phyloP scores from a whole-genome alignment of 179 eudicot species.

The Spinacia oleracea region DNA sequence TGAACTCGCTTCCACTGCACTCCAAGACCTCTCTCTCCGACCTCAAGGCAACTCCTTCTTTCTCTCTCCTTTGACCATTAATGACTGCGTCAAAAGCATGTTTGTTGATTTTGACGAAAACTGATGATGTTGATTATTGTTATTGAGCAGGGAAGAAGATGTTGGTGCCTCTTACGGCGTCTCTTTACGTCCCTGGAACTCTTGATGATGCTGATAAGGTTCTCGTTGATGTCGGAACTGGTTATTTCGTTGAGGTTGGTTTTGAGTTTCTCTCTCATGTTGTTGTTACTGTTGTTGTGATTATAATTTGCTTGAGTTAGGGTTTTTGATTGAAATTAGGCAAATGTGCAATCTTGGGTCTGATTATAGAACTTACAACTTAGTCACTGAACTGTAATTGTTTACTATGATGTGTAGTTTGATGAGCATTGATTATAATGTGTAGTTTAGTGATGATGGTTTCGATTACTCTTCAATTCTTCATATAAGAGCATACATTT shows the following conservation, averaged over 20 bases:
- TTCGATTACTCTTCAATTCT: not conserved
- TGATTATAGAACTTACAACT: not conserved
- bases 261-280: not conserved
- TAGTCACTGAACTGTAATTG: not conserved
- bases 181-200: slow-evolving; percentile 85
- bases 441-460: not conserved
- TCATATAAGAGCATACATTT: not conserved
- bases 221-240: slow-evolving; percentile 93
- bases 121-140: not conserved
- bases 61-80: not conserved
- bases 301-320: too few relatives aligned
- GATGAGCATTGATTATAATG: not conserved
- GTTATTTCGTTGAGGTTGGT: slow-evolving; percentile 82
- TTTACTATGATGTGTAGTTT: not conserved
- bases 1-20: slow-evolving; percentile 75
- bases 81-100: too few relatives aligned
- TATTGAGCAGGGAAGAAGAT: slow-evolving; percentile 61
- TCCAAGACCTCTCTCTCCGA: slow-evolving; percentile 81
- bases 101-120: too few relatives aligned
- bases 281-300: not conserved
- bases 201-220: slow-evolving; percentile 82
- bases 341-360: not conserved
- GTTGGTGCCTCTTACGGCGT: slow-evolving; percentile 92
- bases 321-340: not conserved
- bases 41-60: slow-evolving; percentile 54